These are phyloP conservation scores for Naganishia friedmannii DNA, from an alignment of 768 basidiomycete genomes.

Conservation along the genomic window DNA sequence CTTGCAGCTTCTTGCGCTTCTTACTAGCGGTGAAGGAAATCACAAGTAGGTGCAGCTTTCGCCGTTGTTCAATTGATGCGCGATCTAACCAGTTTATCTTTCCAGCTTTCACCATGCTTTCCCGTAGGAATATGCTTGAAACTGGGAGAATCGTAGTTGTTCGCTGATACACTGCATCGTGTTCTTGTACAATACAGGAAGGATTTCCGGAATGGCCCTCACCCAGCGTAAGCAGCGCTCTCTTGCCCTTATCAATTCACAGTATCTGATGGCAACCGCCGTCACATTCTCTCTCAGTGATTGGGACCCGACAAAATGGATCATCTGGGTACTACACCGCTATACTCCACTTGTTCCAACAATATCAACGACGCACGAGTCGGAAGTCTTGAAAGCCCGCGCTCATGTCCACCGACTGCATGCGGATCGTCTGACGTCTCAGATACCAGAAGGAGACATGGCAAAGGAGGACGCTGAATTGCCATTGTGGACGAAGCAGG, in stretches of 20 bases:
- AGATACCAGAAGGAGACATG: conserved; percentile 34
- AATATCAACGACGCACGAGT: conserved; percentile 43
- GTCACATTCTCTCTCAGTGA: conserved; percentile 57
- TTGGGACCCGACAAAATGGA: conserved; percentile 82
- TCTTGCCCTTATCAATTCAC: no score
- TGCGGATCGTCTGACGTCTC: conserved; percentile 39
- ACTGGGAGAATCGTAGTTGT: background rate
- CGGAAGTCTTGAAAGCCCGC: conserved; percentile 44
- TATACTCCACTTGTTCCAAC: conserved; percentile 47
- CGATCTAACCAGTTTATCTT: background rate
- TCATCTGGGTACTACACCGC: conserved; percentile 60
- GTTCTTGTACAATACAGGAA: conserved; percentile 29
- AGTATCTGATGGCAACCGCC: no score
- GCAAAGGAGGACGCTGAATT: conserved; percentile 34
- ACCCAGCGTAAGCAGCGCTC: conserved; percentile 37
- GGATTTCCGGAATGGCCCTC: conserved; percentile 65
- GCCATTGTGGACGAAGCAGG: conserved; percentile 41
- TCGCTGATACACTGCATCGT: background rate
- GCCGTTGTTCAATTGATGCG: background rate
- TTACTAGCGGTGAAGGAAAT: conserved; percentile 74
- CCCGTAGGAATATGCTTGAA: conserved; percentile 53
- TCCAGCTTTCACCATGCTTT: conserved; percentile 63
- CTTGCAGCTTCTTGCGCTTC: conserved; percentile 63
- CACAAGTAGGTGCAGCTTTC: conserved; percentile 58
- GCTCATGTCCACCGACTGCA: conserved; percentile 44